Evolutionary conservation across 2,329 filamentous ascomycete species (phyloP).

Genomic region (Paraphaeosphaeria minitans): DNA sequence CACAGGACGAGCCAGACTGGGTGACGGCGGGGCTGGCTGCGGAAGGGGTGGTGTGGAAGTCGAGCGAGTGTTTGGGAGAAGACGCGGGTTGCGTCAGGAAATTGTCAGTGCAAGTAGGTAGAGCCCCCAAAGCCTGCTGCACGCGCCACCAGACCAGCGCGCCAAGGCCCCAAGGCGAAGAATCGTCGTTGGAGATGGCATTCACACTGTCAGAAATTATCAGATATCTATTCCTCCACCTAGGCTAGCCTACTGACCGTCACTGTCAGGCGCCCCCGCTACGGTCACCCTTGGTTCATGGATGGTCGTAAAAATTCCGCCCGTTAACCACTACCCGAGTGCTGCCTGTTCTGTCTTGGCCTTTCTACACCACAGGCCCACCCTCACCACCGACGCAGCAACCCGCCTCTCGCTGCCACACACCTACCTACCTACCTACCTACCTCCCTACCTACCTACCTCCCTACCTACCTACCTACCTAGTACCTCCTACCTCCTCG

Average conservation of each 20-base stretch:
- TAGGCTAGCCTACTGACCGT: too few relatives aligned
- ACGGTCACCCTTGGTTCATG: not conserved
- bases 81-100: slow-evolving; percentile 1
- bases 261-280: not conserved
- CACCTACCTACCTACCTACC: too few relatives aligned
- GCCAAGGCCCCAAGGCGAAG: slow-evolving; percentile 1
- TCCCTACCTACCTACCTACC: too few relatives aligned
- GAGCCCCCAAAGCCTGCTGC: not conserved
- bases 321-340: not conserved
- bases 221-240: too few relatives aligned
- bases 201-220: not conserved
- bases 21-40: slow-evolving; percentile 37
- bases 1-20: slow-evolving; percentile 54
- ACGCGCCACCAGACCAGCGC: not conserved
- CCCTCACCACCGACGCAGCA: not conserved
- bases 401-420: too few relatives aligned
- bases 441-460: too few relatives aligned
- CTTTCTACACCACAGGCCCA: too few relatives aligned
- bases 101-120: not conserved
- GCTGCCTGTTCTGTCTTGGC: not conserved
- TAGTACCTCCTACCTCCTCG: too few relatives aligned
- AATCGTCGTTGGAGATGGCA: not conserved
- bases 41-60: slow-evolving; percentile 19
- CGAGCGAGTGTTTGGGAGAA: slow-evolving; percentile 17
- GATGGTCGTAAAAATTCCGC: not conserved